Conservation (phyloP, 1,284 basidiomycete genomes). For the Vanrija humicola region DNA sequence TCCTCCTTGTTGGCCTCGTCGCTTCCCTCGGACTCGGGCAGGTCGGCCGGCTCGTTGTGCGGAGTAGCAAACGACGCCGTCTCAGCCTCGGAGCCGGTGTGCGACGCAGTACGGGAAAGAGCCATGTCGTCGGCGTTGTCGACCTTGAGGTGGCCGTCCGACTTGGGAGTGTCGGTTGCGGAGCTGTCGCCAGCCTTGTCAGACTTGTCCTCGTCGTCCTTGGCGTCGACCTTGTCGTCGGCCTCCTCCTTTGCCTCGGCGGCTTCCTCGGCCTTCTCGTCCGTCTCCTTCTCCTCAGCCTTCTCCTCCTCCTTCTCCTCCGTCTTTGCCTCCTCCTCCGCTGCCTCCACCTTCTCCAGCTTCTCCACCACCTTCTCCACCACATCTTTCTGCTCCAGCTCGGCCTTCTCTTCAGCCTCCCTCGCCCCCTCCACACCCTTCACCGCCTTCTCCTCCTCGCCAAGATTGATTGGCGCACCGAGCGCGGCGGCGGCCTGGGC, state of each 20-base stretch:
- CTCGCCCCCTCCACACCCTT: conserved; percentile 3
- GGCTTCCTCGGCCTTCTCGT: not conserved
- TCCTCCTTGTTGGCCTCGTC: not conserved
- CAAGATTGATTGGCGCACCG: not conserved
- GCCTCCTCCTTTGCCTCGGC: not conserved
- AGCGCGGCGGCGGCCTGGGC: not conserved
- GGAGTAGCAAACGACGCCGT: conserved; percentile 7
- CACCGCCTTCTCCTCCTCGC: conserved; percentile 6
- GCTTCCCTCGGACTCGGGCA: not conserved
- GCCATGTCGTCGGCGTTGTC: not conserved
- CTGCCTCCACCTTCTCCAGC: conserved; percentile 5
- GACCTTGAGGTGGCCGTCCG: not conserved
- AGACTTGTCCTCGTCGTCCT: not conserved
- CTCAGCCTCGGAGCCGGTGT: not conserved
- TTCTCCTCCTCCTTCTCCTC: not conserved
- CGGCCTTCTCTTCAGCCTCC: conserved; percentile 7
- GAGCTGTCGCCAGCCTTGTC: not conserved
- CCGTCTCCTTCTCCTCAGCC: not conserved
- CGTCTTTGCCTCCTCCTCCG: conserved; percentile 1
- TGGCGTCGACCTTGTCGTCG: not conserved
- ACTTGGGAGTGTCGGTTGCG: not conserved
- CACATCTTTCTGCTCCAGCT: not conserved
- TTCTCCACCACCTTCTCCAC: not conserved
- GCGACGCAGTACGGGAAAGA: conserved; percentile 3
- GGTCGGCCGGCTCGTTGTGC: conserved; percentile 5